Conservation (phyloP, 768 basidiomycete species). For the Lyophyllum semitale region DNA sequence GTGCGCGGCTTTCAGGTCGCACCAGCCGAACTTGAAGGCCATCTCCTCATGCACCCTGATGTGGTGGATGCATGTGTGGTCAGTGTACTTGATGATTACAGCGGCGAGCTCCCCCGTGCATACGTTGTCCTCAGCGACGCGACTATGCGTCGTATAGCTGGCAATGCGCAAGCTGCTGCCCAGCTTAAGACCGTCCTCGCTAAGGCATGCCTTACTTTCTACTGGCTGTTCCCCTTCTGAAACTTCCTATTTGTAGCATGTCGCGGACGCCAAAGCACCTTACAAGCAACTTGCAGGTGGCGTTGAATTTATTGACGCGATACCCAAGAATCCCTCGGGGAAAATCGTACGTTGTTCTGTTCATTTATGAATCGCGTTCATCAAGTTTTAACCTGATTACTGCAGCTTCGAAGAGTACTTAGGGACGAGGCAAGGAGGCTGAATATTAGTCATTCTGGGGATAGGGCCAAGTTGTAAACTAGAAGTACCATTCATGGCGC, state of each 20-base stretch:
- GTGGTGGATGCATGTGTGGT: slow-evolving; percentile 68
- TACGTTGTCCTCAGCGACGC: slow-evolving; percentile 58
- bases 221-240: neutral
- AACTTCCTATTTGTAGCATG: slow-evolving; percentile 41
- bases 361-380: neutral
- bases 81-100: slow-evolving; percentile 70
- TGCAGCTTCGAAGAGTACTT: slow-evolving; percentile 50
- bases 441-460: neutral
- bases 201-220: slow-evolving; percentile 47
- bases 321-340: slow-evolving; percentile 76
- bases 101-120: slow-evolving; percentile 73
- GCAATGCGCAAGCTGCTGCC: slow-evolving; percentile 32
- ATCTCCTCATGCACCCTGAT: slow-evolving; percentile 59
- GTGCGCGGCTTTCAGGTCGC: slow-evolving; percentile 62
- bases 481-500: no score
- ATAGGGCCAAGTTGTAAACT: slow-evolving; percentile 17
- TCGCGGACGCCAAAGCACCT: slow-evolving; percentile 55
- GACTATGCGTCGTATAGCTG: slow-evolving; percentile 35
- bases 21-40: slow-evolving; percentile 68
- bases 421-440: slow-evolving; percentile 47
- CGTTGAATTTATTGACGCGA: slow-evolving; percentile 58
- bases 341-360: slow-evolving; percentile 47
- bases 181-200: slow-evolving; percentile 47
- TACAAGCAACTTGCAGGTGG: slow-evolving; percentile 68
- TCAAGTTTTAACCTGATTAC: neutral